Base-by-base conservation (phyloP, 345 rosid genomes). In the Melaleuca quinquenervia region DNA sequence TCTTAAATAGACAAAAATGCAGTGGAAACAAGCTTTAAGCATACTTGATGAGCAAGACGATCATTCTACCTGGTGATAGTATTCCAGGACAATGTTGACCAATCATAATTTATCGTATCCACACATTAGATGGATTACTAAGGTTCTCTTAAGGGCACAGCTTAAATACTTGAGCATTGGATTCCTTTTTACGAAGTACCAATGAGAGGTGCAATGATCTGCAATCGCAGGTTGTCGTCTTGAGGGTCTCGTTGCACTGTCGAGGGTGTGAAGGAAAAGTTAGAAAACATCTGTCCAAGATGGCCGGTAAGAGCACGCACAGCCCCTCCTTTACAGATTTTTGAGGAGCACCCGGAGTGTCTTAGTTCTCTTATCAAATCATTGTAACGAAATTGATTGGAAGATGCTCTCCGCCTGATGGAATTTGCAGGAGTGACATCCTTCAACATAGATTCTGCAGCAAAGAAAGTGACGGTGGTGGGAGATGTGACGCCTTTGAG, bases 171-270 rank as follows among this genome's bases (percentile, higher is more conserved):
- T 26, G n/a, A 15, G 26, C 50, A 27, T n/a, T 6, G 24, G 22
- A 45, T 84, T 78, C 52, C 70, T 8, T 62, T 13, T 10, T 9
- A 70, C 45, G 10, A 21, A 1, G 44, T 70, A 70, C 24, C 21
- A 18, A 70, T 24, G 26, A 70, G 24, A 51, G 60, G 41, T 27
- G 26, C 36, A 50, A 26, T 84, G 41, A 45, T 52, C 49, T 27
- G 24, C 6, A 44, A 29, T 83, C 10, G 84, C 93, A 95, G 94
- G 95, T 94, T 55, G 99, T 95, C 84, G 99, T 94, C 83, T 88
- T 96, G 89, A 93, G 94, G 90, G 99, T 96, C 89, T 96, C 99
- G 82, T 88, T 96, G 29, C 98, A 96, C 89, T 95, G 99, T 88
- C 95, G 90, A 95, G 99, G 96, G 54, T 96, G 98, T 85, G 98